Evolutionary conservation across 1,284 basidiomycete genomes (phyloP), one percentile per base, ranked within the genome.

Genomic region (Trichosporon ovoides): DNA sequence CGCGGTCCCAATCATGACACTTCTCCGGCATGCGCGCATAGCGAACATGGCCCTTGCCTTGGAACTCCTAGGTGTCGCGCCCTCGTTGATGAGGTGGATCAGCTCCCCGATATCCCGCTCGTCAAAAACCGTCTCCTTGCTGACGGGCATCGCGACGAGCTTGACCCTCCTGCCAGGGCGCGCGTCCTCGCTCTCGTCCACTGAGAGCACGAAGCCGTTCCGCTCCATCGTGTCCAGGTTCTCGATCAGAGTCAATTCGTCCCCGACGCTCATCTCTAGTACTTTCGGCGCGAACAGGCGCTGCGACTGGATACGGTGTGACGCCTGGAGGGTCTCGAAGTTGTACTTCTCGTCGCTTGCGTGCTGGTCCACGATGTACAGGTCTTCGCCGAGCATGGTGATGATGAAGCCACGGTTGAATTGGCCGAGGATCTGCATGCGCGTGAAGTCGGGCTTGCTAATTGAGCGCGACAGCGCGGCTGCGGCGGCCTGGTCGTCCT

Each of bases 351-450:
- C 96, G 75, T 99, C 95, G 16, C 79, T 79, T 1, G 82, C 82
- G 70, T 83, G 79, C 68, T 80, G 79, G 59, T 77, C 76, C 20
- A 98, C 83, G 65, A 98, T 94, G 77, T 98, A 97, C 49, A 98
- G 79, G 68, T 96, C 92, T 68, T 95, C 91, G 73, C 84, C 80
- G 59, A 89, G 81, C 2, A 92, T 84, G 1, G 85, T 85, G 59
- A 98, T 84, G 75, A 99, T 94, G 75, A 99, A 98, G 0, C 94
- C 95, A 38, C 89, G 83, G 68, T 99, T 98, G 77, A 97, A 99
- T 76, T 98, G 96, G 0, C 96, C 96, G 28, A 96, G 66, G 16
- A 97, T 79, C 0, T 87, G 79, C 95, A 99, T 98, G 11, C 59
- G 66, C 5, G 75, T 80, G 70, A 99, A 98, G 76, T 99, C 95